Conservation (phyloP, 2,329 filamentous ascomycete genomes). For the Cladophialophora exuberans region DNA sequence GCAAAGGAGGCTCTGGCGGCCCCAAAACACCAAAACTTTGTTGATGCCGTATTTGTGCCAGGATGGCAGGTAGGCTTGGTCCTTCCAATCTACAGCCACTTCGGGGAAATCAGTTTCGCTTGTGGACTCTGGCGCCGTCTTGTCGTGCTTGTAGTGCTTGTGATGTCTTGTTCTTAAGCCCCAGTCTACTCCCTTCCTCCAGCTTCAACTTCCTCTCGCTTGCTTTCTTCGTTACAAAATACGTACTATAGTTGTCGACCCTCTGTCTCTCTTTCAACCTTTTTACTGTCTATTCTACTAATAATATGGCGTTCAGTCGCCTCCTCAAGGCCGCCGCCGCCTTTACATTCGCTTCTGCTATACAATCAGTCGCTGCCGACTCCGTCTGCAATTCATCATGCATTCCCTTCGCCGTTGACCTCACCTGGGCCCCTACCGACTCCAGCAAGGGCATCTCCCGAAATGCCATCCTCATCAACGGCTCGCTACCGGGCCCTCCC, state of each 20-base stretch:
- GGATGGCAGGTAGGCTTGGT: slow-evolving; percentile 25
- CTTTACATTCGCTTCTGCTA: slow-evolving; percentile 26
- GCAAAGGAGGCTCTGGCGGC: slow-evolving; percentile 25
- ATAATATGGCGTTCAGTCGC: slow-evolving; percentile 23
- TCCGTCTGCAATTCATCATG: slow-evolving; percentile 18
- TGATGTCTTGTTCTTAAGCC: slow-evolving; percentile 12
- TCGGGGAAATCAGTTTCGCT: slow-evolving; percentile 12
- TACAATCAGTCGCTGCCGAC: slow-evolving; percentile 20
- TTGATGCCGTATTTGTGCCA: slow-evolving; percentile 15
- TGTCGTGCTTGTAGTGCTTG: slow-evolving; percentile 13
- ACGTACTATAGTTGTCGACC: slow-evolving; percentile 8
- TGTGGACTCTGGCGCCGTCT: background rate
- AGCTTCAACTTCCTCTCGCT: slow-evolving; percentile 3
- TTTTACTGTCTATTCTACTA: slow-evolving; percentile 12
- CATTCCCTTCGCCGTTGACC: slow-evolving; percentile 37
- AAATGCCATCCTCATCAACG: slow-evolving; percentile 72
- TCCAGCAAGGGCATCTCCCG: slow-evolving; percentile 48
- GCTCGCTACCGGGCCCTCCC: slow-evolving; percentile 72
- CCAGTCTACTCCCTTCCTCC: slow-evolving; percentile 7
- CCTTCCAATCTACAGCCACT: slow-evolving; percentile 19
- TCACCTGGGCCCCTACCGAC: slow-evolving; percentile 42
- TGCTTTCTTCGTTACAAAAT: background rate
- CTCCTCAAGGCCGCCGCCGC: slow-evolving; percentile 23
- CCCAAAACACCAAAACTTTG: slow-evolving; percentile 17
- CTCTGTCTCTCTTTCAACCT: slow-evolving; percentile 20